phyloP scores from a whole-genome alignment of 108 stramenopile species.

The Cylindrotheca closterium region DNA sequence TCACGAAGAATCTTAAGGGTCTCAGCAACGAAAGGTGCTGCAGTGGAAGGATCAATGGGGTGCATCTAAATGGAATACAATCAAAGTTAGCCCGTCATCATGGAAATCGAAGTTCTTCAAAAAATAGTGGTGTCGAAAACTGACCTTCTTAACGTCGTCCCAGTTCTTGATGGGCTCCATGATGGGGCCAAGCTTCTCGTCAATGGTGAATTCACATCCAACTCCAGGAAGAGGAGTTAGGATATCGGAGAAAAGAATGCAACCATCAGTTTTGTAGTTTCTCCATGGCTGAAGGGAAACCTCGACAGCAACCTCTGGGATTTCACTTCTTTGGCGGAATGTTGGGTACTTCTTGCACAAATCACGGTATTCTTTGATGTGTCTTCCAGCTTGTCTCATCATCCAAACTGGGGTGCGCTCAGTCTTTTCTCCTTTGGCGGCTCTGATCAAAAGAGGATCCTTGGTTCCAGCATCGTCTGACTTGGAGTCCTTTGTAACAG shows the following conservation, averaged over 20 bases:
- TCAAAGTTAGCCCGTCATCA: background rate
- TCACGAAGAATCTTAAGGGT: conserved; percentile 83
- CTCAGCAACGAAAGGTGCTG: conserved; percentile 91
- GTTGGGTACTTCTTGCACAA: conserved; percentile 94
- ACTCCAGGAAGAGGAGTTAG: conserved; percentile 97
- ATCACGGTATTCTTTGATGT: conserved; percentile 96
- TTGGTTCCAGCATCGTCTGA: conserved; percentile 22
- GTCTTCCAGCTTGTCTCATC: conserved; percentile 99
- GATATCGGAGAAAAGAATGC: conserved; percentile 98
- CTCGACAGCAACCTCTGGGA: conserved; percentile 97
- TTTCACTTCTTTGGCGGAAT: conserved; percentile 93
- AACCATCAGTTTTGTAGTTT: conserved; percentile 95
- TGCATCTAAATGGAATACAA: conserved; percentile 52
- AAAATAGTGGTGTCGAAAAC: conserved; percentile 13
- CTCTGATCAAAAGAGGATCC: conserved; percentile 89
- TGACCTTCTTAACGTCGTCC: conserved; percentile 70
- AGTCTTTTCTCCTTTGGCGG: conserved; percentile 92
- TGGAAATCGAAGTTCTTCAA: conserved; percentile 9
- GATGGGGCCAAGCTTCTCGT: conserved; percentile 81
- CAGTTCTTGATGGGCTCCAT: conserved; percentile 77
- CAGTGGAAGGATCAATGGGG: conserved; percentile 75
- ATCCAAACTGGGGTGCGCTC: conserved; percentile 99
- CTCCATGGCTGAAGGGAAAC: conserved; percentile 96
- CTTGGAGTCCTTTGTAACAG: conserved; percentile 6
- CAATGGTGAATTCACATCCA: conserved; percentile 96